Evolutionary conservation across 2,329 filamentous ascomycete genomes (phyloP).

Genomic region (Phialophora macrospora): DNA sequence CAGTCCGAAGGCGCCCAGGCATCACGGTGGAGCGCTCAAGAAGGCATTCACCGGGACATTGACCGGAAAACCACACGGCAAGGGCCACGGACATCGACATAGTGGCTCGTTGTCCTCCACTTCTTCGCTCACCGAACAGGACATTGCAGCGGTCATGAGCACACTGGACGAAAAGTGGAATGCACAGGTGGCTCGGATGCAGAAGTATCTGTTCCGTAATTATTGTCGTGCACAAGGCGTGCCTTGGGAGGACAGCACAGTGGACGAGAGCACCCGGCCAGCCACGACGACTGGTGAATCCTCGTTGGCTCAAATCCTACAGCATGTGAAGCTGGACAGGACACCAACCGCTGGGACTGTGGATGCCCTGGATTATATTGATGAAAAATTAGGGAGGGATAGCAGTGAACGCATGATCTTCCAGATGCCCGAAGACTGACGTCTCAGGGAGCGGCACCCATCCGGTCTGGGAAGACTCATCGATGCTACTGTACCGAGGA

Average conservation of each 20-base stretch:
- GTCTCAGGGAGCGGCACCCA: background rate
- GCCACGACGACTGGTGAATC: conserved; percentile 22
- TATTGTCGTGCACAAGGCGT: conserved; percentile 49
- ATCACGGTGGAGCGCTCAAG: conserved; percentile 49
- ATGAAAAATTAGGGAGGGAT: conserved; percentile 32
- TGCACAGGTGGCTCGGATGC: conserved; percentile 48
- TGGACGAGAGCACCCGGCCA: conserved; percentile 17
- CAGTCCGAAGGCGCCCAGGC: conserved; percentile 47
- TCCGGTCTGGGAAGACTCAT: background rate
- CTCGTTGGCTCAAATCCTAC: conserved; percentile 35
- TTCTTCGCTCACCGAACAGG: conserved; percentile 42
- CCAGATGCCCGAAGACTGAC: conserved; percentile 36
- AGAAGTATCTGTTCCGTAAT: conserved; percentile 53
- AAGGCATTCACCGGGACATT: conserved; percentile 52
- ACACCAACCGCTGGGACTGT: conserved; percentile 28
- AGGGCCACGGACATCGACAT: conserved; percentile 31
- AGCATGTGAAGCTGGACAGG: conserved; percentile 35
- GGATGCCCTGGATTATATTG: conserved; percentile 27
- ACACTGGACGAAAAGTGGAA: conserved; percentile 55
- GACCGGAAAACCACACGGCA: conserved; percentile 37
- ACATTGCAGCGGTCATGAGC: conserved; percentile 49
- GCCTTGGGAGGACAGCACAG: conserved; percentile 32
- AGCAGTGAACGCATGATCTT: conserved; percentile 25
- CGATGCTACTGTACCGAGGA: background rate
- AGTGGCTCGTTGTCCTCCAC: conserved; percentile 31